Conservation (phyloP, 208 protist genomes). For the Endotrypanum monterogeii region DNA sequence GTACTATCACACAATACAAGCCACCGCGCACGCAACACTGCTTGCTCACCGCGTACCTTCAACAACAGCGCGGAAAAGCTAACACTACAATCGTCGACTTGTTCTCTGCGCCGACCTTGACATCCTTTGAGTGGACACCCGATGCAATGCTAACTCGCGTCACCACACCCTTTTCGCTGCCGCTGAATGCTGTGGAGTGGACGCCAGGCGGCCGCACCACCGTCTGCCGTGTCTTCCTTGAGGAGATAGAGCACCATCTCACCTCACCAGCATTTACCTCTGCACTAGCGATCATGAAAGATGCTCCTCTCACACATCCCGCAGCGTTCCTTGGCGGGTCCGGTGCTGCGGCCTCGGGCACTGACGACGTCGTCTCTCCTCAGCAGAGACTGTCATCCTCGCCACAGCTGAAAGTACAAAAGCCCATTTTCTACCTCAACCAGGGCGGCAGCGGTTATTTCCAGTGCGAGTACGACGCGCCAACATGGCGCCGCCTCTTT, state of each 20-base stretch:
- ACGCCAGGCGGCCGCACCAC: conserved; percentile 10
- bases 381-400: not conserved
- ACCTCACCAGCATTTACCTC: not conserved
- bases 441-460: conserved; percentile 44
- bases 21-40: conserved; percentile 18
- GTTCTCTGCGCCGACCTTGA: conserved; percentile 11
- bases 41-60: conserved; percentile 21
- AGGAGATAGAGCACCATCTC: conserved; percentile 18
- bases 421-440: conserved; percentile 50
- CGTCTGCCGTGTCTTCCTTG: conserved; percentile 20
- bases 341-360: not conserved
- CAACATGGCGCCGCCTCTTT: conserved; percentile 64
- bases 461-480: conserved; percentile 70
- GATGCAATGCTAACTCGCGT: conserved; percentile 17
- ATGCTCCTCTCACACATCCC: not conserved
- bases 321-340: not conserved
- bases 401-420: not conserved
- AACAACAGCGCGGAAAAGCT: conserved; percentile 13
- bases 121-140: conserved; percentile 28
- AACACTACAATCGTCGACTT: conserved; percentile 18
- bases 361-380: not conserved
- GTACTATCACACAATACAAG: conserved; percentile 43
- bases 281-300: not conserved
- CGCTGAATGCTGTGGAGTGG: conserved; percentile 29
- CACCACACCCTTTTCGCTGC: conserved; percentile 18